These are phyloP conservation scores for Coelastrella sp. DNA, from an alignment of 139 green algal species.

Conservation along the genomic window DNA sequence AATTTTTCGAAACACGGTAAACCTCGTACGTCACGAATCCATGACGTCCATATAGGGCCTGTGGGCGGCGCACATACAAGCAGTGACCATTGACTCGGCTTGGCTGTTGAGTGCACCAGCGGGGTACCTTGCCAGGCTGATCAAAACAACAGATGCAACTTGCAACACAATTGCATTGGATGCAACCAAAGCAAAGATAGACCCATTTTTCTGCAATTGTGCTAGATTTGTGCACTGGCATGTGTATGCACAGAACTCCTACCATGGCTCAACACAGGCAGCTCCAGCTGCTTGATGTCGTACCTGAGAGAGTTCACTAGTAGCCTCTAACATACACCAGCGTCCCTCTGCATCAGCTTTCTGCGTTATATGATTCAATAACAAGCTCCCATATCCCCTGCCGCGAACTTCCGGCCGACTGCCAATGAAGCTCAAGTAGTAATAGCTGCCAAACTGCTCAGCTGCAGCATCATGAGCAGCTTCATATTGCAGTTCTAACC, in stretches of 20 bases:
- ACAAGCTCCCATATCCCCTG: constrained; percentile 30
- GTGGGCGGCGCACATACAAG: neutral
- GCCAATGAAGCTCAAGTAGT: constrained; percentile 55
- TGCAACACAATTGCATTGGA: neutral
- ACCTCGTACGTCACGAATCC: constrained; percentile 47
- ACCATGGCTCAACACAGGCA: neutral
- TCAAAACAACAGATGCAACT: too few relatives aligned
- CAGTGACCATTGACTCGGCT: neutral
- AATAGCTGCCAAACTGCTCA: constrained; percentile 17
- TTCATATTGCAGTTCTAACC: constrained; percentile 52
- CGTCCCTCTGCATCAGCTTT: constrained; percentile 42
- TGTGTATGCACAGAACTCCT: too few relatives aligned
- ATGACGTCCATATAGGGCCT: constrained; percentile 49
- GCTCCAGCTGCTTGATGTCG: too few relatives aligned
- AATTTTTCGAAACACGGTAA: neutral
- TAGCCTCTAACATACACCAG: constrained; percentile 47
- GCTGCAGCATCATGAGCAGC: constrained; percentile 14
- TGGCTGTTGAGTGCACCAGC: too few relatives aligned
- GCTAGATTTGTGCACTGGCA: too few relatives aligned
- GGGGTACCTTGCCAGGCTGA: too few relatives aligned
- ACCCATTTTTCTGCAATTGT: too few relatives aligned
- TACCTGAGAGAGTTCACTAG: constrained; percentile 28
- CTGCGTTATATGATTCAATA: constrained; percentile 44
- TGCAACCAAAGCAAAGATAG: neutral
- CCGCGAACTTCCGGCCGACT: constrained; percentile 36